A percentile compares a stretch with the other conserved stretches of the same genome.
phyloP scores from a whole-genome alignment of 2,329 filamentous ascomycete genomes.

The Ophioceras dolichostomum region DNA sequence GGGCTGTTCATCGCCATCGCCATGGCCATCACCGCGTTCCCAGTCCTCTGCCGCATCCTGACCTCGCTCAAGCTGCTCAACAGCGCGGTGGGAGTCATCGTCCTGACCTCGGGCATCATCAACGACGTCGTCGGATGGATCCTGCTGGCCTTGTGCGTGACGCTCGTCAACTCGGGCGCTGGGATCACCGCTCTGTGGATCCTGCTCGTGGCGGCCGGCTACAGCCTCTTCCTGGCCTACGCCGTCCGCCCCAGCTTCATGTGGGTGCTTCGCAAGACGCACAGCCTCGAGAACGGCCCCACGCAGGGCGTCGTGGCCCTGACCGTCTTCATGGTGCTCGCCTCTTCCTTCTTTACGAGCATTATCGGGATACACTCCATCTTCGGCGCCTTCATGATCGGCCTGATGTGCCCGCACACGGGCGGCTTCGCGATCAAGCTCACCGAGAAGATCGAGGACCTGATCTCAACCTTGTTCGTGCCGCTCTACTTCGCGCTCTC shows the following conservation, averaged over 20 bases:
- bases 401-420: constrained; percentile 81
- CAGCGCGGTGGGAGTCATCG: constrained; percentile 76
- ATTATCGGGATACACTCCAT: constrained; percentile 91
- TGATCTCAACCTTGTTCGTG: constrained; percentile 71
- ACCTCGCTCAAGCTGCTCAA: constrained; percentile 78
- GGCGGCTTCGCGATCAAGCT: constrained; percentile 83
- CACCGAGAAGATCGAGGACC: constrained; percentile 88
- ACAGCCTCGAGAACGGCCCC: constrained; percentile 76
- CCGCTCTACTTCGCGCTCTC: constrained; percentile 92
- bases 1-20: constrained; percentile 78
- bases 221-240: constrained; percentile 62
- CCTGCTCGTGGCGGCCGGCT: constrained; percentile 63
- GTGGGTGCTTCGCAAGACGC: constrained; percentile 59
- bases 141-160: constrained; percentile 81
- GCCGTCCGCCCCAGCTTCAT: constrained; percentile 62
- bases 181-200: constrained; percentile 80
- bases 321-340: constrained; percentile 67
- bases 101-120: constrained; percentile 79
- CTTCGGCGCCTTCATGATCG: constrained; percentile 84
- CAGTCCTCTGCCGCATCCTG: constrained; percentile 85
- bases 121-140: constrained; percentile 93
- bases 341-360: constrained; percentile 72
- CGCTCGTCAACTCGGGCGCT: constrained; percentile 76
- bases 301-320: constrained; percentile 74
- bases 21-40: constrained; percentile 82